These are phyloP conservation scores for Skeletonema potamos DNA, from an alignment of 108 stramenopile species.

Conservation along the genomic window DNA sequence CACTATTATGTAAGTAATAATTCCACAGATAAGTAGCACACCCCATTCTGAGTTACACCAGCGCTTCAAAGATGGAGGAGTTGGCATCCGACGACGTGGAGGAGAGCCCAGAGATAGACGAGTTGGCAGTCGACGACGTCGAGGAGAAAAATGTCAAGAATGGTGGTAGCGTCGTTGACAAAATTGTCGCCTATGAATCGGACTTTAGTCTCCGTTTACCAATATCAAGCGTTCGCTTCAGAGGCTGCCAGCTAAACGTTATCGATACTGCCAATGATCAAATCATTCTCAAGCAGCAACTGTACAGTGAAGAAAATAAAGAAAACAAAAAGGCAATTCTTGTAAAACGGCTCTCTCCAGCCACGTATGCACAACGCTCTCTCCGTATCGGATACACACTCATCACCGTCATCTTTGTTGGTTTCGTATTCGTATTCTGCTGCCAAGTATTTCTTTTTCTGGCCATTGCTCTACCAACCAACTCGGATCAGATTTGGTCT, in stretches of 20 bases:
- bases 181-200: constrained; percentile 38
- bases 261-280: constrained; percentile 48
- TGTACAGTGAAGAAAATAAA: background rate
- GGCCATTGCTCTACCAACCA: constrained; percentile 53
- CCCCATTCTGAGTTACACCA: too few relatives aligned
- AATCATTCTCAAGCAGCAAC: constrained; percentile 50
- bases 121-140: background rate
- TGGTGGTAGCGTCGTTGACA: background rate
- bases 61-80: background rate
- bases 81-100: background rate
- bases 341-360: constrained; percentile 47
- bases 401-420: constrained; percentile 55
- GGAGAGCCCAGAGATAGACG: too few relatives aligned
- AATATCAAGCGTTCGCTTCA: constrained; percentile 50
- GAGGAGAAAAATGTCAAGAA: background rate
- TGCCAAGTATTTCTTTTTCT: constrained; percentile 62
- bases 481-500: constrained; percentile 18
- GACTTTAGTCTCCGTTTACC: constrained; percentile 57
- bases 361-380: constrained; percentile 26
- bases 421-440: constrained; percentile 70
- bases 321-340: constrained; percentile 26
- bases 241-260: constrained; percentile 42
- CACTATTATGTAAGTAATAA: too few relatives aligned
- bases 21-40: too few relatives aligned
- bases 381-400: constrained; percentile 55